phyloP scores from a whole-genome alignment of 2,329 filamentous ascomycete genomes.

The Chaetomium sp. region DNA sequence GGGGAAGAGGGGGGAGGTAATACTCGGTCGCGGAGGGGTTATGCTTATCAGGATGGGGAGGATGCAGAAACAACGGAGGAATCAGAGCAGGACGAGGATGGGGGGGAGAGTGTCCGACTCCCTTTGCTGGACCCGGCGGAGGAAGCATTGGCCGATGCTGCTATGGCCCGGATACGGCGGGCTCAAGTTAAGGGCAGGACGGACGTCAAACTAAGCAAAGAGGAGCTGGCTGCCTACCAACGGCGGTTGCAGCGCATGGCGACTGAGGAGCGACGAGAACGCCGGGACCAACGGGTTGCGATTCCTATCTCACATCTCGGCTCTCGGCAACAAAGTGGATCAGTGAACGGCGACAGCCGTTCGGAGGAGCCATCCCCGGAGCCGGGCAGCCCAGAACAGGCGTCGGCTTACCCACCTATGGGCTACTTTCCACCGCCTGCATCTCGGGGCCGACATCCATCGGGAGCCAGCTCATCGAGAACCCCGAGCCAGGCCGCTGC shows the following conservation, averaged over 20 bases:
- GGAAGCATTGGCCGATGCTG: slow-evolving; percentile 68
- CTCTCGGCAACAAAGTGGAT: slow-evolving; percentile 31
- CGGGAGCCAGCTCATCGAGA: slow-evolving; percentile 25
- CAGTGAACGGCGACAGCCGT: slow-evolving; percentile 30
- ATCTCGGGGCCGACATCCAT: slow-evolving; percentile 34
- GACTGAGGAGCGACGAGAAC: slow-evolving; percentile 31
- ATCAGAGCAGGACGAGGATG: slow-evolving; percentile 42
- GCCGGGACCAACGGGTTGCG: slow-evolving; percentile 43
- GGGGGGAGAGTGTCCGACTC: slow-evolving; percentile 46
- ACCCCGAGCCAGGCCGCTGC: slow-evolving; percentile 19
- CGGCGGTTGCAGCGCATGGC: slow-evolving; percentile 56
- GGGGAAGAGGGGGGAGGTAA: slow-evolving; percentile 43
- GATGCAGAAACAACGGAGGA: slow-evolving; percentile 40
- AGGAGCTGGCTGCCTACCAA: slow-evolving; percentile 76
- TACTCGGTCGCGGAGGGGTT: slow-evolving; percentile 31
- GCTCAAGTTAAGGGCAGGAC: slow-evolving; percentile 69
- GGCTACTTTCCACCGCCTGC: slow-evolving; percentile 42
- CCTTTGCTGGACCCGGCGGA: slow-evolving; percentile 51
- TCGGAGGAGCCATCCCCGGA: slow-evolving; percentile 35
- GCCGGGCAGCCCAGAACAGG: slow-evolving; percentile 28
- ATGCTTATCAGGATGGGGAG: slow-evolving; percentile 36
- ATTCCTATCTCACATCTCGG: slow-evolving; percentile 49
- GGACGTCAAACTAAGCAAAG: slow-evolving; percentile 72
- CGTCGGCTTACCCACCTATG: slow-evolving; percentile 38
- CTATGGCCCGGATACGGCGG: slow-evolving; percentile 70